Conservation (phyloP, 208 protist species). For the Porcisia hertigi region DNA sequence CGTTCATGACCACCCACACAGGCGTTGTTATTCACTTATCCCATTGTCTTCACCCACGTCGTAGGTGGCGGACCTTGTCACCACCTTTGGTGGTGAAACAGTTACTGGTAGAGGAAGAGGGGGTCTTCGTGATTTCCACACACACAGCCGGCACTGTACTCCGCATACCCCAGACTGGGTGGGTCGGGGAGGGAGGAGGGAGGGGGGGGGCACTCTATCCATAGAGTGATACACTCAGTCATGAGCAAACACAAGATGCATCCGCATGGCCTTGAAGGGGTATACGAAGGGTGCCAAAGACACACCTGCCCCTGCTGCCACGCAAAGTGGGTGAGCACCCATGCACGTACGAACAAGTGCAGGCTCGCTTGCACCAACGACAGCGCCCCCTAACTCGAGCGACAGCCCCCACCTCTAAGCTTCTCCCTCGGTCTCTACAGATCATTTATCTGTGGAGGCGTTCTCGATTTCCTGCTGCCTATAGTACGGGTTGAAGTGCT, state of each 20-base stretch:
- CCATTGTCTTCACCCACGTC: not conserved
- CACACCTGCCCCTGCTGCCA: not conserved
- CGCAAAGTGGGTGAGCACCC: not conserved
- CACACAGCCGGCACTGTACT: not conserved
- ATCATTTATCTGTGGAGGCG: conserved; percentile 17
- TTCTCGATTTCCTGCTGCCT: conserved; percentile 55
- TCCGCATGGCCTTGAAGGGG: not conserved
- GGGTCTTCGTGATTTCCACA: not conserved
- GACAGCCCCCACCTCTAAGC: not conserved
- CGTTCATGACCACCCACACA: not conserved
- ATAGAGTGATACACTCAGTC: not conserved
- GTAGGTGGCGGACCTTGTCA: not conserved
- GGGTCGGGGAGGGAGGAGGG: no score
- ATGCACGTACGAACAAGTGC: not conserved
- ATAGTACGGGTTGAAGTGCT: conserved; percentile 59
- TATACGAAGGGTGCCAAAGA: not conserved
- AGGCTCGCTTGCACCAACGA: not conserved
- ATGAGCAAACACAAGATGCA: not conserved
- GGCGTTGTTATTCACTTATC: not conserved
- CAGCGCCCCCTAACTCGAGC: not conserved
- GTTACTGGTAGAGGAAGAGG: not conserved
- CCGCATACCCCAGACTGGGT: no score
- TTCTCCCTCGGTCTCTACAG: not conserved
- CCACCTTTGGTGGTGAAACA: no score
- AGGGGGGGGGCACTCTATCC: not conserved